Conservation (phyloP, 1,139 yeast species). For the Magnusiomyces ingens region DNA sequence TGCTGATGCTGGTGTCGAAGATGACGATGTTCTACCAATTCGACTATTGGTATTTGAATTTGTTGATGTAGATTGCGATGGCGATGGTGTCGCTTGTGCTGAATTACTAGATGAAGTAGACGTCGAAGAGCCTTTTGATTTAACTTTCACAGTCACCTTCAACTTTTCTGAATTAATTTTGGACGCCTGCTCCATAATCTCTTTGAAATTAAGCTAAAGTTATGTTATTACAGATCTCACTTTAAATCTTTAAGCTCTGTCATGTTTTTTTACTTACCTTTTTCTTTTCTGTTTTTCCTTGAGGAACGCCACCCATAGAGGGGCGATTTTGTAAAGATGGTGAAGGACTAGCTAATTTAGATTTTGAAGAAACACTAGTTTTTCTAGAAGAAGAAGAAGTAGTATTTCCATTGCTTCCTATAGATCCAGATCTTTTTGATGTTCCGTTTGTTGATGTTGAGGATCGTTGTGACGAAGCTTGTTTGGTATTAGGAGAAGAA, state of each 20-base stretch:
- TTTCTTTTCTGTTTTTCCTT: conserved; percentile 3
- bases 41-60: not conserved
- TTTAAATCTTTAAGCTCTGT: conserved; percentile 14
- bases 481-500: conserved; percentile 1
- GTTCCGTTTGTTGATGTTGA: conserved; percentile 15
- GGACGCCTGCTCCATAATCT: conserved; percentile 36
- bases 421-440: conserved; percentile 6
- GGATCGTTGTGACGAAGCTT: conserved; percentile 12
- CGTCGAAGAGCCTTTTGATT: conserved; percentile 9
- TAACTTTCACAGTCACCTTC: conserved; percentile 32
- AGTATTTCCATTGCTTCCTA: conserved; percentile 3
- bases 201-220: conserved; percentile 30
- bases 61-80: conserved; percentile 6
- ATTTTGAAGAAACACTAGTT: conserved; percentile 7
- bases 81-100: conserved; percentile 4
- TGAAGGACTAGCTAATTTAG: not conserved
- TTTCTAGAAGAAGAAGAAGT: conserved; percentile 2
- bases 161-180: conserved; percentile 32
- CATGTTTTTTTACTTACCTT: not conserved
- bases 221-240: conserved; percentile 6
- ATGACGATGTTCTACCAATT: not conserved
- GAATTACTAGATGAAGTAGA: conserved; percentile 4
- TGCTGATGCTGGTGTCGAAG: not conserved
- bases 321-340: not conserved
- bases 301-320: not conserved